phyloP scores from a whole-genome alignment of 2,329 filamentous ascomycete genomes.

The Monilinia laxa region DNA sequence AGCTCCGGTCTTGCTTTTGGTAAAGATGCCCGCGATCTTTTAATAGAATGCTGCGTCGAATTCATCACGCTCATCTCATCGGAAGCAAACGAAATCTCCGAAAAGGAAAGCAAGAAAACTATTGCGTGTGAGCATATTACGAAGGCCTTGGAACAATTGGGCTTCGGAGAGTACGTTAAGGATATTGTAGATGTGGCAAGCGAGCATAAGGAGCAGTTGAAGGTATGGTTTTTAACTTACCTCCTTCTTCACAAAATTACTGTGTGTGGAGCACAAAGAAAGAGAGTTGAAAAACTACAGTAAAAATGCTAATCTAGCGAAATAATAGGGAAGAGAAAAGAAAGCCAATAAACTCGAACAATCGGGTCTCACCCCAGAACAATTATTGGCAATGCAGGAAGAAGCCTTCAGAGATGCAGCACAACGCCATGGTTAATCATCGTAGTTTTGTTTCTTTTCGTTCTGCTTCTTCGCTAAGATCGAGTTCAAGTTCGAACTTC shows the following conservation, averaged over 20 bases:
- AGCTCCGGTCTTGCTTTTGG: slow-evolving; percentile 80
- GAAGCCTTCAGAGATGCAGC: slow-evolving; percentile 81
- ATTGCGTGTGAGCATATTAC: slow-evolving; percentile 98
- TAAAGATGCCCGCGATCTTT: slow-evolving; percentile 89
- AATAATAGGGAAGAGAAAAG: slow-evolving; percentile 78
- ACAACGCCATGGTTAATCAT: slow-evolving; percentile 36
- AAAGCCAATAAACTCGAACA: slow-evolving; percentile 97
- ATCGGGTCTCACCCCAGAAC: slow-evolving; percentile 86
- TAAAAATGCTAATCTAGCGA: slow-evolving; percentile 21
- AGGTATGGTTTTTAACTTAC: slow-evolving; percentile 55
- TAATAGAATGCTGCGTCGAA: slow-evolving; percentile 98
- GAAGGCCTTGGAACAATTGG: slow-evolving; percentile 86
- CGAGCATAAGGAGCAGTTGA: slow-evolving; percentile 90
- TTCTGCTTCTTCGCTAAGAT: slow-evolving; percentile 13
- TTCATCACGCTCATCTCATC: slow-evolving; percentile 99
- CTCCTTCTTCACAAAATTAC: background rate
- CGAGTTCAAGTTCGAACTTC: background rate
- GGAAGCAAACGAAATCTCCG: slow-evolving; percentile 97
- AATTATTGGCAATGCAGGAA: slow-evolving; percentile 84
- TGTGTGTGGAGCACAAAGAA: background rate
- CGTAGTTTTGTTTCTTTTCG: background rate
- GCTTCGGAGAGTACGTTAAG: slow-evolving; percentile 88
- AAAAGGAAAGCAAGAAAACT: slow-evolving; percentile 98
- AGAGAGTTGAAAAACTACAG: background rate
- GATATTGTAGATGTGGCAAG: slow-evolving; percentile 83